Evolutionary conservation across 768 basidiomycete genomes (phyloP).

Genomic region (Pulveroboletus ravenelii): DNA sequence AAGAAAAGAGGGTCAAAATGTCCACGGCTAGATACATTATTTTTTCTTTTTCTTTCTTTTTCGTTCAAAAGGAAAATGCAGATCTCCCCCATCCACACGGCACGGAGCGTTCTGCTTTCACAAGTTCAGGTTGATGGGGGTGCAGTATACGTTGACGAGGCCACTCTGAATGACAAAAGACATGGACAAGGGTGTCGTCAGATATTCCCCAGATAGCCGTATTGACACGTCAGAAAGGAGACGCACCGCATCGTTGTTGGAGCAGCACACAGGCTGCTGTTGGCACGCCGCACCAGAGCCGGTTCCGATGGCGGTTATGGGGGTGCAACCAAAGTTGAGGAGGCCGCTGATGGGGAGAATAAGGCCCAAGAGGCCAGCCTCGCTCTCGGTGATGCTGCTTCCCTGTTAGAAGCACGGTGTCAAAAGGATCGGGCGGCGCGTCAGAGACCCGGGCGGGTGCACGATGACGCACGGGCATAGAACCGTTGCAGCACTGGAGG

Average conservation of each 20-base stretch:
- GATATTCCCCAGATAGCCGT: neutral
- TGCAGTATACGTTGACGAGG: slow-evolving; percentile 2
- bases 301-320: neutral
- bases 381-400: accelerated
- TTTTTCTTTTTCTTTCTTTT: neutral
- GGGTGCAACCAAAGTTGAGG: neutral
- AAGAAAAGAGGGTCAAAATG: neutral
- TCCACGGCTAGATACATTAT: neutral
- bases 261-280: slow-evolving; percentile 11
- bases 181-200: neutral
- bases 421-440: too few relatives aligned
- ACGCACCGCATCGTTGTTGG: neutral
- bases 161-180: slow-evolving; percentile 1
- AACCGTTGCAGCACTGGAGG: slow-evolving; percentile 7
- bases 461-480: slow-evolving; percentile 1
- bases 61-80: neutral
- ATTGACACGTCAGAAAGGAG: too few relatives aligned
- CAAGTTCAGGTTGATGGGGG: slow-evolving; percentile 1
- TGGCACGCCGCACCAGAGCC: neutral
- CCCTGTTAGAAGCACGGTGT: too few relatives aligned
- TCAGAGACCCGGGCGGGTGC: too few relatives aligned
- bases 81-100: too few relatives aligned
- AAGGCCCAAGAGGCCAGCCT: neutral
- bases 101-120: neutral
- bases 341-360: neutral